These are phyloP conservation scores for Conoideocrella luteorostrata DNA, from an alignment of 2,329 filamentous ascomycete genomes.

Conservation along the genomic window DNA sequence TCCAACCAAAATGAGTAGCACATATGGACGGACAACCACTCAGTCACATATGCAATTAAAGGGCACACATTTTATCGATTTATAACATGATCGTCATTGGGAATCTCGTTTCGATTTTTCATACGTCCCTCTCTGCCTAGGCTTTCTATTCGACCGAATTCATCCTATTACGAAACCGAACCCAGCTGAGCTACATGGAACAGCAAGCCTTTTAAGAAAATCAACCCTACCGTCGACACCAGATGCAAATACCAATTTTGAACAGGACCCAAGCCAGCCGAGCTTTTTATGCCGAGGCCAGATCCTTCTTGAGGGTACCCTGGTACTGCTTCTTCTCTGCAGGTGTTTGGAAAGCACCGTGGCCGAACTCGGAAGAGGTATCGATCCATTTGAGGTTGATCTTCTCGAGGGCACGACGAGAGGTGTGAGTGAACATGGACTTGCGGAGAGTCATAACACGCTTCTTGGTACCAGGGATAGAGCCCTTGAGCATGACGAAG, in stretches of 20 bases:
- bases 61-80: neutral
- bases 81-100: slow-evolving; percentile 1
- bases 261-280: slow-evolving; percentile 12
- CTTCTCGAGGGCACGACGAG: slow-evolving; percentile 94
- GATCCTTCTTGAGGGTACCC: slow-evolving; percentile 99
- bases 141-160: slow-evolving; percentile 24
- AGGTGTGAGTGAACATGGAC: slow-evolving; percentile 97
- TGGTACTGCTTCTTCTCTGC: slow-evolving; percentile 97
- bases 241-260: slow-evolving; percentile 41
- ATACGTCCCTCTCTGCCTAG: slow-evolving; percentile 27
- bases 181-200: slow-evolving; percentile 22
- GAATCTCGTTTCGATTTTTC: slow-evolving; percentile 16
- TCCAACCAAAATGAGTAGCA: no score
- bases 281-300: slow-evolving; percentile 39
- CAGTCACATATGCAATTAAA: neutral
- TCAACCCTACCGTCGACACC: slow-evolving; percentile 44
- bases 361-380: slow-evolving; percentile 98
- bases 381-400: slow-evolving; percentile 99
- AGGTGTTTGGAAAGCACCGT: slow-evolving; percentile 98
- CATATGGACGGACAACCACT: no score
- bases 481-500: slow-evolving; percentile 96
- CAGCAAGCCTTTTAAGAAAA: slow-evolving; percentile 24
- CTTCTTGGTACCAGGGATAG: slow-evolving; percentile 98
- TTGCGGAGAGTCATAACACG: slow-evolving; percentile 97
- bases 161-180: slow-evolving; percentile 30